A percentile compares a stretch with the other conserved stretches of the same genome.
phyloP scores from a whole-genome alignment of 2,329 filamentous ascomycete species.

The Magnaporthiopsis incrustans region DNA sequence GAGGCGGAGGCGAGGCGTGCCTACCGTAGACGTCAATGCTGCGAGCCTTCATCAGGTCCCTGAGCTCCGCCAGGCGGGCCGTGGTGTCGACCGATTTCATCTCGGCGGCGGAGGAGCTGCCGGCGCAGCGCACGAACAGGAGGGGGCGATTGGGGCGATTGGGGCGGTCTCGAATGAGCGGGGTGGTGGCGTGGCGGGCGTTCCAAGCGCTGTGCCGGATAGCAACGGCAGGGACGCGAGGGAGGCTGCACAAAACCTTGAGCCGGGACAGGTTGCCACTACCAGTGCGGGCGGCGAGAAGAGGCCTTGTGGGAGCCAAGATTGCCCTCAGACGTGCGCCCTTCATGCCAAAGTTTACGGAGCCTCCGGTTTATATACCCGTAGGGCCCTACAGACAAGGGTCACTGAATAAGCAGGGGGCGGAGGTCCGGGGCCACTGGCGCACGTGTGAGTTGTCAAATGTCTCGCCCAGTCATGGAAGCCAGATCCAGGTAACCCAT shows the following conservation, averaged over 20 bases:
- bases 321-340: neutral
- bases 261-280: neutral
- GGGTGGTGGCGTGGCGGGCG: neutral
- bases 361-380: slow-evolving; percentile 1
- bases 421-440: neutral
- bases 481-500: neutral
- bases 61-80: slow-evolving; percentile 64
- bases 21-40: slow-evolving; percentile 90
- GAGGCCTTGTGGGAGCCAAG: neutral
- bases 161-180: neutral
- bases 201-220: neutral
- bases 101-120: neutral
- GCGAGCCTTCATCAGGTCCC: slow-evolving; percentile 78
- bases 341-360: neutral
- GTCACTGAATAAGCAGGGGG: neutral
- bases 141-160: neutral
- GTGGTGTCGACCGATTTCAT: slow-evolving; percentile 79
- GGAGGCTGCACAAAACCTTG: neutral
- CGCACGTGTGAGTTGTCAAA: neutral
- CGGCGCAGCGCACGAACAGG: slow-evolving; percentile 1
- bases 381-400: neutral
- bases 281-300: neutral
- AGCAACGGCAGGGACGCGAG: neutral
- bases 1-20: slow-evolving; percentile 15
- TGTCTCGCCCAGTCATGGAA: neutral